Percentiles rank a stretch among this genome's conserved stretches.
These are phyloP conservation scores for Coniochaeta sp. DNA, from an alignment of 2,329 filamentous ascomycete species.

Conservation along the genomic window DNA sequence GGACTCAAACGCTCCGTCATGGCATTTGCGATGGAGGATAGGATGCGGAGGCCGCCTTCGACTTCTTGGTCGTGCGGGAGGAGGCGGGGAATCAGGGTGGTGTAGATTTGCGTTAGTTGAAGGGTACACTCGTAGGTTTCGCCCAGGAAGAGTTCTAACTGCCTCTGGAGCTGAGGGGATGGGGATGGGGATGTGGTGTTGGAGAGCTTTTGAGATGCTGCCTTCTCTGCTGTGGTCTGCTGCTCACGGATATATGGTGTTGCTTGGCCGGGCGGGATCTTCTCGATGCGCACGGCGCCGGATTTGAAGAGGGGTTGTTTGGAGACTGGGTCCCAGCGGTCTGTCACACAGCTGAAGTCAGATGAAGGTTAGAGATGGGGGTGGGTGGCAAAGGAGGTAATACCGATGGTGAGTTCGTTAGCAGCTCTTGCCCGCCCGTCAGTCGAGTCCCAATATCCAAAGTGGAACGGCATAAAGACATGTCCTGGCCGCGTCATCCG, in stretches of 20 bases:
- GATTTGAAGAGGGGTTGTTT: slow-evolving; percentile 30
- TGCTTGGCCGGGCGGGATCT: slow-evolving; percentile 10
- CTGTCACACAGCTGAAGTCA: no score
- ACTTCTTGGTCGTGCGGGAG: slow-evolving; percentile 22
- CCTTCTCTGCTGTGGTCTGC: slow-evolving; percentile 15
- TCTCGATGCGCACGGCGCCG: slow-evolving; percentile 25
- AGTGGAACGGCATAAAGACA: slow-evolving; percentile 31
- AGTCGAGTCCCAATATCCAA: slow-evolving; percentile 27
- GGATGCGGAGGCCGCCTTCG: slow-evolving; percentile 19
- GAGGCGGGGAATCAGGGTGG: slow-evolving; percentile 16
- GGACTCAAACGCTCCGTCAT: slow-evolving; percentile 15
- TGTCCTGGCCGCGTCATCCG: slow-evolving; percentile 20
- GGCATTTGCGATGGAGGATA: slow-evolving; percentile 17
- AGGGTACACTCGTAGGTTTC: slow-evolving; percentile 20
- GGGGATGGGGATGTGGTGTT: slow-evolving; percentile 8
- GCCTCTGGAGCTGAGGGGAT: slow-evolving; percentile 15
- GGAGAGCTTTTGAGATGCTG: slow-evolving; percentile 6
- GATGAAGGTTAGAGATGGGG: not conserved
- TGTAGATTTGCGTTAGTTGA: slow-evolving; percentile 18
- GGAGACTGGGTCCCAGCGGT: slow-evolving; percentile 23
- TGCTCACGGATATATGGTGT: slow-evolving; percentile 12
- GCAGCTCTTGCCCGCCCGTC: slow-evolving; percentile 24
- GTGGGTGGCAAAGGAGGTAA: slow-evolving; percentile 4
- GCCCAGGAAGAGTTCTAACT: slow-evolving; percentile 24
- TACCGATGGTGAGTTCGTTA: slow-evolving; percentile 28